Percentiles rank a stretch among this genome's conserved stretches.
These are phyloP conservation scores for Populus ilicifolia DNA, from an alignment of 345 rosid genomes.

Conservation along the genomic window DNA sequence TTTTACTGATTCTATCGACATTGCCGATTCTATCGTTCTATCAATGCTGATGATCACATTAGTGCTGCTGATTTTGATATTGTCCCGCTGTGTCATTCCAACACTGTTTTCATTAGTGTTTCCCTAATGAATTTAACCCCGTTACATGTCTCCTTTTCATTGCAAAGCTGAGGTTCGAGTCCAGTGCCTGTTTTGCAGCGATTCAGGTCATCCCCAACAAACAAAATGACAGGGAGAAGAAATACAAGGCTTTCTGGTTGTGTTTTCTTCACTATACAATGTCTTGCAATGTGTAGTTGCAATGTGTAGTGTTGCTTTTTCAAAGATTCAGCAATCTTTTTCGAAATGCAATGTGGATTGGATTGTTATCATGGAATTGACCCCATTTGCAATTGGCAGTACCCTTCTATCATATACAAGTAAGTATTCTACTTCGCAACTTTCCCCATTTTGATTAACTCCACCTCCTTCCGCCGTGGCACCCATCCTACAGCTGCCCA, in stretches of 20 bases:
- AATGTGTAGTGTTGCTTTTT: neutral
- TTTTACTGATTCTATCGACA: too few species aligned
- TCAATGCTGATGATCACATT: too few species aligned
- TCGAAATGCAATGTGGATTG: conserved; percentile 57
- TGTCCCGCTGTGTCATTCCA: too few species aligned
- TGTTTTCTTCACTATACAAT: neutral
- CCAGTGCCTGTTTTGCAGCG: too few species aligned
- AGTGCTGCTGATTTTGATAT: too few species aligned
- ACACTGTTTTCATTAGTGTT: too few species aligned
- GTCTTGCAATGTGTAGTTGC: neutral
- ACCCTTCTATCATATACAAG: conserved; percentile 59
- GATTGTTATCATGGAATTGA: conserved; percentile 72
- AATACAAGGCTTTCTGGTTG: neutral
- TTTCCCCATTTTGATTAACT: conserved; percentile 47
- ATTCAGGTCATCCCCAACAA: neutral
- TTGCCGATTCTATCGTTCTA: too few species aligned
- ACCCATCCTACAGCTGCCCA: conserved; percentile 83
- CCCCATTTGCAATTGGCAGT: conserved; percentile 59
- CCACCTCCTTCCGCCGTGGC: conserved; percentile 48
- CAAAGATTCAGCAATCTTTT: conserved; percentile 40
- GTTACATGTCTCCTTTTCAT: too few species aligned
- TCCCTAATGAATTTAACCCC: too few species aligned
- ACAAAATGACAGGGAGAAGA: neutral
- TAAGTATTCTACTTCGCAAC: conserved; percentile 60
- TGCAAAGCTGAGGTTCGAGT: too few species aligned